phyloP scores from a whole-genome alignment of 352 stramenopile genomes.

The Globisporangium spinosum region DNA sequence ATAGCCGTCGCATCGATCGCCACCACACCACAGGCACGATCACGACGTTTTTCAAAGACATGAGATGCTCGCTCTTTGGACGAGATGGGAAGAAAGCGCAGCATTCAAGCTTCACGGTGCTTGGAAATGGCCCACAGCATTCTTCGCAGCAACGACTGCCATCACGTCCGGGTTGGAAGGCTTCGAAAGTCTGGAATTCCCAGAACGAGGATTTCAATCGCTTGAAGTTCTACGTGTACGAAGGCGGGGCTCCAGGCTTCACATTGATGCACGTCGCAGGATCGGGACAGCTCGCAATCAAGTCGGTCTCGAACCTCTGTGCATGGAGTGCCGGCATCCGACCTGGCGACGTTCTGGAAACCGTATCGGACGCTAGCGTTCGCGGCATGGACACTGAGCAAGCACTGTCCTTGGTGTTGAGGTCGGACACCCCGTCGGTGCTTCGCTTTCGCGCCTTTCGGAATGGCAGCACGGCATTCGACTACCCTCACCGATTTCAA shows the following conservation, averaged over 20 bases:
- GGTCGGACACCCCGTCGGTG: slow-evolving; percentile 27
- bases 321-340: slow-evolving; percentile 50
- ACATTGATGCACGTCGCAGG: slow-evolving; percentile 21
- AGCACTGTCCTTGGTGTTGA: slow-evolving; percentile 31
- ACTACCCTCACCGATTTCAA: slow-evolving; percentile 31
- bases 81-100: not conserved
- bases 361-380: slow-evolving; percentile 33
- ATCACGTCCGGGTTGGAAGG: not conserved
- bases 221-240: slow-evolving; percentile 53
- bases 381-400: slow-evolving; percentile 31
- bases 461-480: slow-evolving; percentile 14
- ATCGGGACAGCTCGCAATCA: slow-evolving; percentile 23
- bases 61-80: slow-evolving; percentile 17
- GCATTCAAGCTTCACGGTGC: not conserved
- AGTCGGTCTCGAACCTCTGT: slow-evolving; percentile 26
- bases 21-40: not conserved
- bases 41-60: slow-evolving; percentile 16
- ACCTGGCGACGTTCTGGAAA: slow-evolving; percentile 52
- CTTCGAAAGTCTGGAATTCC: slow-evolving; percentile 23
- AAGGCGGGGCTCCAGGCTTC: slow-evolving; percentile 27
- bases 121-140: not conserved
- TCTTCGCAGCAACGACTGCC: not conserved
- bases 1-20: not conserved
- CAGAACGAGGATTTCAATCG: slow-evolving; percentile 27
- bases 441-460: slow-evolving; percentile 42